Conservation (phyloP, 2,329 filamentous ascomycete species). For the Pseudogymnoascus destructans region DNA sequence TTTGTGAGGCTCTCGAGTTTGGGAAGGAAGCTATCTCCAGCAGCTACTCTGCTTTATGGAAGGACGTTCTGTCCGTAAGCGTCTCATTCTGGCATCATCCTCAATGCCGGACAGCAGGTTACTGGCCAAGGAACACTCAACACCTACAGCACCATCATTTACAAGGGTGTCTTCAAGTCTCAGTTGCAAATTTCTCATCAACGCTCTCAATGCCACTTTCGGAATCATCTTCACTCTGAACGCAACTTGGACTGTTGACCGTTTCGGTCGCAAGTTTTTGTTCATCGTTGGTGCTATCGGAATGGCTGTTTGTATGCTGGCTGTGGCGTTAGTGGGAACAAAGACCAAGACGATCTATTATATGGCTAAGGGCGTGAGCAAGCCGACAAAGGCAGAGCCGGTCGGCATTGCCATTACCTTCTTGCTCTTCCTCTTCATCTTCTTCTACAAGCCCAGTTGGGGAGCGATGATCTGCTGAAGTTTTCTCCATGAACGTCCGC, state of each 20-base stretch:
- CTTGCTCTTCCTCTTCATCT: slow-evolving; percentile 51
- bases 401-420: slow-evolving; percentile 58
- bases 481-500: slow-evolving; percentile 61
- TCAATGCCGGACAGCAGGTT: slow-evolving; percentile 60
- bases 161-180: slow-evolving; percentile 53
- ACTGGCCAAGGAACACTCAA: slow-evolving; percentile 62
- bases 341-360: slow-evolving; percentile 30
- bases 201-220: slow-evolving; percentile 60
- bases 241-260: slow-evolving; percentile 59
- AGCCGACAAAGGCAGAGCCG: slow-evolving; percentile 42
- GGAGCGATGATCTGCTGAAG: slow-evolving; percentile 54
- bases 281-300: slow-evolving; percentile 55
- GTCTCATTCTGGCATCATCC: slow-evolving; percentile 47
- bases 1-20: slow-evolving; percentile 56
- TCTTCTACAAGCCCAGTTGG: slow-evolving; percentile 59
- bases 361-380: not conserved
- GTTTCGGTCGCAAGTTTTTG: slow-evolving; percentile 57
- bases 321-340: slow-evolving; percentile 44
- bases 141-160: slow-evolving; percentile 60
- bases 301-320: slow-evolving; percentile 59
- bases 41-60: slow-evolving; percentile 54
- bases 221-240: slow-evolving; percentile 62
- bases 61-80: slow-evolving; percentile 50
- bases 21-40: slow-evolving; percentile 55
- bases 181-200: slow-evolving; percentile 55